Evolutionary conservation across 2,329 filamentous ascomycete genomes (phyloP).

Genomic region (Pseudomassariella vexata): DNA sequence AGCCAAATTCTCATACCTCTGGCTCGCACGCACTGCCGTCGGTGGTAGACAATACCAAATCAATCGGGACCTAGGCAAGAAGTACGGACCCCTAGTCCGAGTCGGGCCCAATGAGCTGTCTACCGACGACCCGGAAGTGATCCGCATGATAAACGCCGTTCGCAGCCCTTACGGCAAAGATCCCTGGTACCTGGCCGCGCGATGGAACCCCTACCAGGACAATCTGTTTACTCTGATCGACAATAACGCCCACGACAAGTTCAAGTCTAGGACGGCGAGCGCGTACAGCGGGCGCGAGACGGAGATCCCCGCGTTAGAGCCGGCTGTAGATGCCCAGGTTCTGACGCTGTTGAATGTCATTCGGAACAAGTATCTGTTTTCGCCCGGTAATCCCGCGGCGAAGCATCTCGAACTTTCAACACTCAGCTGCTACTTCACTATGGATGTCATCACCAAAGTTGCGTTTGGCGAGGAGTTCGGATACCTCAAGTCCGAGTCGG

Average conservation of each 20-base stretch:
- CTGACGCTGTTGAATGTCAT: constrained; percentile 11
- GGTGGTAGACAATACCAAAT: constrained; percentile 16
- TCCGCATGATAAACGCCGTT: constrained; percentile 27
- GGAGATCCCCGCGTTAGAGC: constrained; percentile 14
- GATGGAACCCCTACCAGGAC: constrained; percentile 30
- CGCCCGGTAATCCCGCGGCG: background rate
- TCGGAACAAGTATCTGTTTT: constrained; percentile 12
- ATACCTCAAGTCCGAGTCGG: constrained; percentile 16
- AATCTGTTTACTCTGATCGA: constrained; percentile 44
- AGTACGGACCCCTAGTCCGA: constrained; percentile 26
- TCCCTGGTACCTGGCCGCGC: constrained; percentile 11
- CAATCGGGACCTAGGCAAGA: constrained; percentile 8
- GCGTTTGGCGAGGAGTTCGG: constrained; percentile 20
- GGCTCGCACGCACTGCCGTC: constrained; percentile 27
- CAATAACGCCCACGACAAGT: constrained; percentile 32
- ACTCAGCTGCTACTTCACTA: constrained; percentile 11
- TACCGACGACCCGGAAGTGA: constrained; percentile 29
- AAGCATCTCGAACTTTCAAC: constrained; percentile 11
- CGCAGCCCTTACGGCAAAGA: constrained; percentile 13
- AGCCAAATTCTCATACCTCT: constrained; percentile 31
- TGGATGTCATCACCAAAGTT: constrained; percentile 21
- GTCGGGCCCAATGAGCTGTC: constrained; percentile 35
- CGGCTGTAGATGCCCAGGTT: constrained; percentile 12
- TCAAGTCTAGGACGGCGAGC: constrained; percentile 14
- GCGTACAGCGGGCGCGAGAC: constrained; percentile 16